Base-by-base conservation (phyloP, 257 asterid genomes). In the Echites panduratus region DNA sequence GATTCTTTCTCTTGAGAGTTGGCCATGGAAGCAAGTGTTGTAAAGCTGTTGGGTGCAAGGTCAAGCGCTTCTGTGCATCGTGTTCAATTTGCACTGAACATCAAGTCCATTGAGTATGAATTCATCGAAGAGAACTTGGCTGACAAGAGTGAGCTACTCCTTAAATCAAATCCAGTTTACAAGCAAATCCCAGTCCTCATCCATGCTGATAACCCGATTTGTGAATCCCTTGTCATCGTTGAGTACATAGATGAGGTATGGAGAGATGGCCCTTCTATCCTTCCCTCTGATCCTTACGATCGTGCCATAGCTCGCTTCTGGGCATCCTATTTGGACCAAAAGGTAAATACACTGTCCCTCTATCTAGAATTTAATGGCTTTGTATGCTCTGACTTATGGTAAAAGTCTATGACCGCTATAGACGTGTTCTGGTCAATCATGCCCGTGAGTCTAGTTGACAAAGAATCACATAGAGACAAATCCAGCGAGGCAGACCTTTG, bases 111-210 rank as follows among this genome's bases (percentile, higher is more conserved):
- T 4, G 82, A 85, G 50, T 82, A 81, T 75, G 88, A 85, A 67
- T 77, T 82, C 62, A 75, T 82, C 2, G 53, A 68, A 63, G 75
- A 74, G 56, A 40, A 74, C n/a, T 70, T 83, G 3, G 38, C 63
- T 19, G 73, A 54, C 4, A 81, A 87, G 76, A 68, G 78, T 22
- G 85, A 81, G 70, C 76, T 79, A 7, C 90, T 87, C 16, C 70
- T 87, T 17, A 80, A 84, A 70, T 64, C 70, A 54, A 87, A 89
- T 59, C 92, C 92, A 0, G 70, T 85, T 66, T 66, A 79, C 83
- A 84, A 85, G 85, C 86, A 86, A 84, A 44, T 85, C 49, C 90
- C 91, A 0, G 91, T 89, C 48, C 83, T 86, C 19, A 52, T 89
- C 68, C 87, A 84, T 70, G 84, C 71, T 10, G 86, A 74, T 12